Evolutionary conservation across 768 basidiomycete genomes (phyloP), one percentile per base, ranked within the genome.

Genomic region (Gymnopilus dilepis): DNA sequence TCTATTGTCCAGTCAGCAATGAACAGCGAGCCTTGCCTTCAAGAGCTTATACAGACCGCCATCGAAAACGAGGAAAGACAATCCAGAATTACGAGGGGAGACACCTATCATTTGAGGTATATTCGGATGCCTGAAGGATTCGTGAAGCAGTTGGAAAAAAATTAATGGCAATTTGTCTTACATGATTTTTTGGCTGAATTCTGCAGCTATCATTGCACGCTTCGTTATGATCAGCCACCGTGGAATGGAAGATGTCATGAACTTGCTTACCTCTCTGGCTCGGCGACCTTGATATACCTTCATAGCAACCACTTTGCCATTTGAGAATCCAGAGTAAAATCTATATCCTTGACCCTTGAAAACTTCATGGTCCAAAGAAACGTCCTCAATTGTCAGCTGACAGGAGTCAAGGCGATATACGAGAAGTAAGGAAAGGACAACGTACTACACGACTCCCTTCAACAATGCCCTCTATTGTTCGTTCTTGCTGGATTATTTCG

Each of bases 291-390:
- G 21, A 15, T 22, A 47, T 13, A 47, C 26, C 45, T 47, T 47
- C 12, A 47, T 30, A 0, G 41, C 41, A 15, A 58, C 56, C 19
- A 45, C 38, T 22, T 43, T 58, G 1, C 58, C 58, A 21, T 33
- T 19, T 7, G 30, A 22, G n/a, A 37, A 15, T 21, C 43, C 58
- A 13, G 58, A 47, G 26, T 59, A 50, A 21, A 59, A 37, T 50
- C 58, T 28, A 50, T 59, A 50, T 38, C 47, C 58, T 22, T 24
- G 43, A 24, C 58, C 58, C n/a, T 59, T 59, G 26, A 48, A 59
- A 33, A 59, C 51, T 37, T 34, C n/a, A 19, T 34, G 58, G 9
- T 59, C 58, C 11, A 28, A n/a, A 21, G 58, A 59, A 17, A 59
- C 7, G 22, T 50, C 45, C 13, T 59, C 58, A n/a, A 37, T 22